A percentile compares a stretch with the other conserved stretches of the same genome.
Conservation (phyloP, 306 rosid genomes). For the Mucuna pruriens region DNA sequence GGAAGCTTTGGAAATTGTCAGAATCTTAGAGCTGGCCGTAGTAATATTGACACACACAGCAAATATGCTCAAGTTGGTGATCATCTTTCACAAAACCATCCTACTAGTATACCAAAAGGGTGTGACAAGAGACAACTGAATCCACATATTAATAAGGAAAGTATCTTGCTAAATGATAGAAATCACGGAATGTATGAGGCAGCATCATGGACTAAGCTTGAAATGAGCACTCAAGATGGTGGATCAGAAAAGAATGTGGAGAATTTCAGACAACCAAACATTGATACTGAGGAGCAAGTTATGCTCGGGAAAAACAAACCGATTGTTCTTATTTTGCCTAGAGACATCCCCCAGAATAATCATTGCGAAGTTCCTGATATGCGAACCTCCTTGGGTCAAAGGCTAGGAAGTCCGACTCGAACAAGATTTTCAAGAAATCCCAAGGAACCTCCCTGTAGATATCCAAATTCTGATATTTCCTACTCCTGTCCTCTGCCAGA, state of each 20-base stretch:
- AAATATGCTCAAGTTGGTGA: slow-evolving; percentile 48
- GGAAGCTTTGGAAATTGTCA: slow-evolving; percentile 45
- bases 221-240: slow-evolving; percentile 45
- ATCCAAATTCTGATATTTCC: slow-evolving; percentile 46
- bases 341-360: slow-evolving; percentile 44
- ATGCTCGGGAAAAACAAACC: slow-evolving; percentile 50
- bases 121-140: slow-evolving; percentile 43
- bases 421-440: slow-evolving; percentile 46
- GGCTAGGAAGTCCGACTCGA: slow-evolving; percentile 49
- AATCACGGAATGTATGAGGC: slow-evolving; percentile 34
- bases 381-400: slow-evolving; percentile 42
- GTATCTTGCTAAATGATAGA: slow-evolving; percentile 36
- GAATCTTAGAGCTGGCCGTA: slow-evolving; percentile 39
- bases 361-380: slow-evolving; percentile 56
- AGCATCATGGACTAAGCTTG: slow-evolving; percentile 39
- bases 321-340: slow-evolving; percentile 61
- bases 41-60: slow-evolving; percentile 39
- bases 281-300: slow-evolving; percentile 41
- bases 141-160: slow-evolving; percentile 43
- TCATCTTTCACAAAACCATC: slow-evolving; percentile 45
- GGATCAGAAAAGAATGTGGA: slow-evolving; percentile 48
- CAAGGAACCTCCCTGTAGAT: slow-evolving; percentile 42
- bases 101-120: slow-evolving; percentile 40
- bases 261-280: slow-evolving; percentile 41
- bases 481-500: slow-evolving; percentile 48